A percentile compares a stretch with the other conserved stretches of the same genome.
Conservation (phyloP, 208 protist genomes). For the Trypanosoma congolense region DNA sequence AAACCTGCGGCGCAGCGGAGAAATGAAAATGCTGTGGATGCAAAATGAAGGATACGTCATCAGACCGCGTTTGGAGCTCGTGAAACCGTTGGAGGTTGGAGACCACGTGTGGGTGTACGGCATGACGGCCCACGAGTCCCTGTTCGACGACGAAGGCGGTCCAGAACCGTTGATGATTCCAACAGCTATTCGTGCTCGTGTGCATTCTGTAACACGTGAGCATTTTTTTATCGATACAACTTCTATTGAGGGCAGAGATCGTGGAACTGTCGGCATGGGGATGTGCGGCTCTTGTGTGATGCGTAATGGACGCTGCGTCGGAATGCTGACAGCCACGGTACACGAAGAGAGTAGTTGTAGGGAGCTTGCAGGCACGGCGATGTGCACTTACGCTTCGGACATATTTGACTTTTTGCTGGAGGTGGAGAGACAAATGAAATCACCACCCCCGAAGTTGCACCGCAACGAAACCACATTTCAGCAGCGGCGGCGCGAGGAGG, state of each 20-base stretch:
- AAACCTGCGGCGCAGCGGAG: slow-evolving; percentile 80
- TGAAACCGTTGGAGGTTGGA: slow-evolving; percentile 58
- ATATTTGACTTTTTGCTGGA: slow-evolving; percentile 88
- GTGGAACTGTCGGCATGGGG: slow-evolving; percentile 76
- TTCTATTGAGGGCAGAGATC: slow-evolving; percentile 60
- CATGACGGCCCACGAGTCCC: slow-evolving; percentile 80
- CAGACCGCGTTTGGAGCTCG: slow-evolving; percentile 74
- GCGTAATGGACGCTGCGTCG: slow-evolving; percentile 85
- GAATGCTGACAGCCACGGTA: slow-evolving; percentile 89
- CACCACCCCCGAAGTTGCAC: slow-evolving; percentile 33
- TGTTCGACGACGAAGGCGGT: slow-evolving; percentile 86
- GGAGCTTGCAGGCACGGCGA: slow-evolving; percentile 81
- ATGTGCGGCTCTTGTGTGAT: slow-evolving; percentile 89
- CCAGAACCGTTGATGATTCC: slow-evolving; percentile 87
- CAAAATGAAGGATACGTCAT: slow-evolving; percentile 87
- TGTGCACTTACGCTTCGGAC: slow-evolving; percentile 82
- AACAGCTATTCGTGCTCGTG: slow-evolving; percentile 72
- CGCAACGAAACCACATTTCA: slow-evolving; percentile 75
- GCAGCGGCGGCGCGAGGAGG: slow-evolving; percentile 44
- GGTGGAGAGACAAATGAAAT: slow-evolving; percentile 89
- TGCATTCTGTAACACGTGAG: slow-evolving; percentile 74
- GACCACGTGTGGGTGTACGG: slow-evolving; percentile 89
- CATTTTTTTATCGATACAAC: slow-evolving; percentile 89
- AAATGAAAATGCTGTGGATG: slow-evolving; percentile 92
- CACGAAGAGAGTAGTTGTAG: slow-evolving; percentile 73